Conservation (phyloP, 2,329 filamentous ascomycete genomes). For the Juglanconis oblonga region DNA sequence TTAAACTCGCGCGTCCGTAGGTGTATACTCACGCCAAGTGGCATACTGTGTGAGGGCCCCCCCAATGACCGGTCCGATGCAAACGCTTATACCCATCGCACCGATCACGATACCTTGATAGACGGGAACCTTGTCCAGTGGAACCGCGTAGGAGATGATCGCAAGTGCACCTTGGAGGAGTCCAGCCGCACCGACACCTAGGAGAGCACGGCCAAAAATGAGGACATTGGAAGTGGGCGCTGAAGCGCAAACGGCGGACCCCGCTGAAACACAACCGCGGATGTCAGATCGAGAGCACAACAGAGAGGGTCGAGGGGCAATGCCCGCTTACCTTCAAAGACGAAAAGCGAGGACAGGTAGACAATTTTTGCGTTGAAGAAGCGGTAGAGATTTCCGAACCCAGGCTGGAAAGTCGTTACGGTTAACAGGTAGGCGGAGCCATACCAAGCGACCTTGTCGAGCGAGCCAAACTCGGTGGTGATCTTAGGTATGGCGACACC, state of each 20-base stretch:
- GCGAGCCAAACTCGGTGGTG: slow-evolving; percentile 34
- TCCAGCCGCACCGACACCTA: slow-evolving; percentile 34
- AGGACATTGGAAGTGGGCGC: slow-evolving; percentile 26
- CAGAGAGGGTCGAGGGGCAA: too few species aligned
- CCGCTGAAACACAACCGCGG: slow-evolving; percentile 20
- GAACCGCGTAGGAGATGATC: slow-evolving; percentile 33
- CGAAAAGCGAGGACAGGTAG: slow-evolving; percentile 31
- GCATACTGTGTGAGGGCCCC: slow-evolving; percentile 43
- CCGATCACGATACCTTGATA: slow-evolving; percentile 35
- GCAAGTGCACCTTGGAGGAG: slow-evolving; percentile 38
- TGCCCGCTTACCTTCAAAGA: slow-evolving; percentile 32
- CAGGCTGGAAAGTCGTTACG: slow-evolving; percentile 33
- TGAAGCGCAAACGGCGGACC: slow-evolving; percentile 33
- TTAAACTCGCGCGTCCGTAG: too few species aligned
- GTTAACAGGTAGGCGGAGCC: slow-evolving; percentile 36
- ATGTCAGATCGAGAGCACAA: too few species aligned
- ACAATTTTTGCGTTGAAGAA: slow-evolving; percentile 37
- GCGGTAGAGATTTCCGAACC: slow-evolving; percentile 36
- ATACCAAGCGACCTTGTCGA: slow-evolving; percentile 45
- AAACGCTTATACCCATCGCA: slow-evolving; percentile 42
- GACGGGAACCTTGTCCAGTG: slow-evolving; percentile 23
- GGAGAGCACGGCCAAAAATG: slow-evolving; percentile 27
- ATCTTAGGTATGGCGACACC: slow-evolving; percentile 30
- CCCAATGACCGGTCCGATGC: slow-evolving; percentile 47
- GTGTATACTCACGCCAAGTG: neutral